A percentile compares a stretch with the other conserved stretches of the same genome.
phyloP scores from a whole-genome alignment of 495 filamentous ascomycete species.

The Talaromyces proteolyticus region DNA sequence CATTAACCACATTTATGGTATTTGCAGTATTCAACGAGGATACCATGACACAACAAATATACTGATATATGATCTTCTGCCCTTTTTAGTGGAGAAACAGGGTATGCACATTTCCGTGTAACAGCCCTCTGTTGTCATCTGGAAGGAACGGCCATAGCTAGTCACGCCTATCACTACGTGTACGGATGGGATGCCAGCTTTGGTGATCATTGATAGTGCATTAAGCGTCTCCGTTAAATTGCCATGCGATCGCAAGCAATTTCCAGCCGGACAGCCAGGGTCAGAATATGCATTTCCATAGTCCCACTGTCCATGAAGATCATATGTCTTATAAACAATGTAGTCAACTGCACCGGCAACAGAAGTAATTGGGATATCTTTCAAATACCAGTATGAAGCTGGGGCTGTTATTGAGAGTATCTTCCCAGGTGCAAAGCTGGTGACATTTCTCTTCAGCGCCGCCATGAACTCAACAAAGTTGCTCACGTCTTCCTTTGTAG shows the following conservation, averaged over 20 bases:
- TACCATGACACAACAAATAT: too few relatives aligned
- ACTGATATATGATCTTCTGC: too few relatives aligned
- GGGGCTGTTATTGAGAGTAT: slow-evolving; percentile 35
- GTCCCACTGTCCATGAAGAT: slow-evolving; percentile 32
- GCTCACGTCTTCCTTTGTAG: slow-evolving; percentile 13
- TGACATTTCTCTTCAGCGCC: slow-evolving; percentile 31
- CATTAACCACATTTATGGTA: slow-evolving; percentile 54
- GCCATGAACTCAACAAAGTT: slow-evolving; percentile 26
- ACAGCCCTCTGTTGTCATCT: slow-evolving; percentile 25
- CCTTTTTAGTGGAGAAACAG: too few relatives aligned
- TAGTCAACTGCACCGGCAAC: slow-evolving; percentile 35
- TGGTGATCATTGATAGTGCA: slow-evolving; percentile 42
- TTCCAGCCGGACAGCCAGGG: slow-evolving; percentile 25
- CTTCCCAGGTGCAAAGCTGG: slow-evolving; percentile 25
- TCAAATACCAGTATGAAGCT: slow-evolving; percentile 46
- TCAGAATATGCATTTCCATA: slow-evolving; percentile 14
- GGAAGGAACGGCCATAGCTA: slow-evolving; percentile 33
- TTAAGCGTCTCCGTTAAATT: slow-evolving; percentile 36
- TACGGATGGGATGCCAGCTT: slow-evolving; percentile 33
- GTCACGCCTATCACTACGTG: slow-evolving; percentile 33
- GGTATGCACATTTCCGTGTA: slow-evolving; percentile 15
- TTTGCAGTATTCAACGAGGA: too few relatives aligned
- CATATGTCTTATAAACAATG: slow-evolving; percentile 52
- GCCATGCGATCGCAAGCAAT: slow-evolving; percentile 36
- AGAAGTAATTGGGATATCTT: slow-evolving; percentile 33